Conservation (phyloP, 768 basidiomycete species). For the Agaricus subrufescens region DNA sequence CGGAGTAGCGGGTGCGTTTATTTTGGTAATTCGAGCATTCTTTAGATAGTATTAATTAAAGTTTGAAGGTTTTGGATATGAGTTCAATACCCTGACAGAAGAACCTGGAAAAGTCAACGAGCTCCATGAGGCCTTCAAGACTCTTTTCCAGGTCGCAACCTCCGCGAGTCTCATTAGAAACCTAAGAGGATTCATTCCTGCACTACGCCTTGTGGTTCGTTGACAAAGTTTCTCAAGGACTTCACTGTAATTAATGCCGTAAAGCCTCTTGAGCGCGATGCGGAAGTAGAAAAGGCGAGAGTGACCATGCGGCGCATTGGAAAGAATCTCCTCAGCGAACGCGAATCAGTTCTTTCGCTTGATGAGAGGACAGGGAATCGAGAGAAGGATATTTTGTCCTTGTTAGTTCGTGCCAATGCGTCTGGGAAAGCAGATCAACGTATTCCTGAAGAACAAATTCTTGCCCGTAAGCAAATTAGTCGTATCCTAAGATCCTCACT, state of each 20-base stretch:
- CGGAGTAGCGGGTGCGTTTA: constrained; percentile 51
- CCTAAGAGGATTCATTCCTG: constrained; percentile 24
- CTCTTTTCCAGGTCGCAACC: constrained; percentile 40
- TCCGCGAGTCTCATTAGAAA: constrained; percentile 28
- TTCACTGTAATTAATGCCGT: background rate
- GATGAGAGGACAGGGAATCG: constrained; percentile 24
- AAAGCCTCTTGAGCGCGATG: constrained; percentile 28
- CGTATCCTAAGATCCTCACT: background rate
- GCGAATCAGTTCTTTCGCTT: constrained; percentile 34
- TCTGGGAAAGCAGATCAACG: constrained; percentile 51
- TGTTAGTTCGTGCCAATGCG: constrained; percentile 62
- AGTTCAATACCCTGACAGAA: constrained; percentile 25
- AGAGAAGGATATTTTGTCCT: constrained; percentile 53
- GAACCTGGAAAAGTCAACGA: constrained; percentile 31
- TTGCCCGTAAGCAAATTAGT: constrained; percentile 36
- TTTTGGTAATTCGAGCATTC: background rate
- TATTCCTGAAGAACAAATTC: constrained; percentile 59
- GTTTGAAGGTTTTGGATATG: constrained; percentile 27
- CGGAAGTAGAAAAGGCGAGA: constrained; percentile 24
- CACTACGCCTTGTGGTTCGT: no score
- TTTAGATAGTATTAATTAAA: no score
- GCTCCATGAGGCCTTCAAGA: constrained; percentile 46
- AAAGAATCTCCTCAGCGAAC: constrained; percentile 39
- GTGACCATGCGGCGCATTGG: constrained; percentile 48
- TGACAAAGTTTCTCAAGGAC: no score